Evolutionary conservation across 2,329 filamentous ascomycete species (phyloP).

Genomic region (Arthrinium phaeospermum): DNA sequence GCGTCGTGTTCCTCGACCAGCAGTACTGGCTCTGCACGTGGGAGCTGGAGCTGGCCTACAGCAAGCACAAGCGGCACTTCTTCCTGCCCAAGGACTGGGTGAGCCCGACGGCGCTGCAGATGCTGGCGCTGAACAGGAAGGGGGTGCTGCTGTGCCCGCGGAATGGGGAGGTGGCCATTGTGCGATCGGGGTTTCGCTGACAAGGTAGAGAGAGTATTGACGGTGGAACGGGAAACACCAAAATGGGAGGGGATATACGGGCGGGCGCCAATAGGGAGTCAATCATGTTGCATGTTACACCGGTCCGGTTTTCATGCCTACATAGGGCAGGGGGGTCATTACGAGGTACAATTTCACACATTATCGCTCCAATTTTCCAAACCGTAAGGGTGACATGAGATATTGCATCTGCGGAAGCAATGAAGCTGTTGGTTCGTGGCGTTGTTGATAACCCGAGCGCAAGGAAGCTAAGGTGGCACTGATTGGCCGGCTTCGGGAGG

Average conservation of each 20-base stretch:
- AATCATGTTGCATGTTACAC: too few species aligned
- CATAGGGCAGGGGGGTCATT: too few species aligned
- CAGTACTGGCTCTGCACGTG: conserved; percentile 7
- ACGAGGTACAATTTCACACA: too few species aligned
- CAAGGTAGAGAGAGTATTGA: neutral
- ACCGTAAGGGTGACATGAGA: too few species aligned
- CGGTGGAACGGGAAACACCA: neutral
- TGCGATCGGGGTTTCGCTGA: neutral
- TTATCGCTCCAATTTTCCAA: too few species aligned
- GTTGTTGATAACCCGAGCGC: too few species aligned
- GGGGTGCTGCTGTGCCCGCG: neutral
- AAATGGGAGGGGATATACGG: neutral
- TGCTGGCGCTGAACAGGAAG: neutral
- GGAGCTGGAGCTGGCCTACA: neutral
- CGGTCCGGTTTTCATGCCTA: too few species aligned
- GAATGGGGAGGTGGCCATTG: neutral
- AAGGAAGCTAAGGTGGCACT: too few species aligned
- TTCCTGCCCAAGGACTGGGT: neutral
- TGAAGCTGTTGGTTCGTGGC: too few species aligned
- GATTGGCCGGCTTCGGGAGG: too few species aligned
- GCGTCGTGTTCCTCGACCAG: neutral
- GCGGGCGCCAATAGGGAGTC: too few species aligned
- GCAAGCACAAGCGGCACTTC: conserved; percentile 1
- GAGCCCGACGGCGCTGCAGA: neutral
- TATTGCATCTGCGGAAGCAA: too few species aligned